These are phyloP conservation scores for Circinella minor DNA, from an alignment of 371 early-diverging fungal species.

Conservation along the genomic window DNA sequence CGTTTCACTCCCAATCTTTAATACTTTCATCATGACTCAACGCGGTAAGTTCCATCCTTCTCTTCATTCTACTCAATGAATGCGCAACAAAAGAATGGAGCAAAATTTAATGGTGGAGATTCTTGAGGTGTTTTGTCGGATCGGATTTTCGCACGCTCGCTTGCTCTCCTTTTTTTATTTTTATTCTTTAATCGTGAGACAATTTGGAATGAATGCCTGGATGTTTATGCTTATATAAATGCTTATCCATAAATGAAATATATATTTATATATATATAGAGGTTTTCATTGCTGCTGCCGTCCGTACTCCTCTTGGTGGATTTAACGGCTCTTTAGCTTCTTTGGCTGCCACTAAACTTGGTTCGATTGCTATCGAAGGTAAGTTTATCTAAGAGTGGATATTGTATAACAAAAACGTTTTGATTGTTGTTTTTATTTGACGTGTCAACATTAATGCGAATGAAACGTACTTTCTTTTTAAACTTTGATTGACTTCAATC, in stretches of 20 bases:
- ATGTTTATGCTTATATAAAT: too few species aligned
- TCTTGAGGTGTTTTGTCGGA: not conserved
- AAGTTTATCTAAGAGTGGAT: constrained; percentile 9
- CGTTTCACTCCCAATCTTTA: not conserved
- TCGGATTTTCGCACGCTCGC: constrained; percentile 6
- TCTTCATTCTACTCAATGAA: too few species aligned
- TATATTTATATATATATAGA: constrained; percentile 38
- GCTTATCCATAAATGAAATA: too few species aligned
- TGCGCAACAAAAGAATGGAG: too few species aligned
- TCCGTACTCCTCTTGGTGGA: constrained; percentile 94
- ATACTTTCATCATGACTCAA: constrained; percentile 16
- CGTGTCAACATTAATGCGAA: not conserved
- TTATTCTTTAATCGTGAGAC: not conserved
- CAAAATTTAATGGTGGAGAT: too few species aligned
- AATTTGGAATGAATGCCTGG: not conserved
- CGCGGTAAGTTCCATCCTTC: constrained; percentile 10
- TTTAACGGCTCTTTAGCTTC: constrained; percentile 91
- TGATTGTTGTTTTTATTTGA: not conserved
- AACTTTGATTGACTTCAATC: too few species aligned
- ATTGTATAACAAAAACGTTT: not conserved
- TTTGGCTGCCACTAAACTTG: constrained; percentile 87
- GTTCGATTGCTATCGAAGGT: constrained; percentile 91
- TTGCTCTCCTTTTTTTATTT: not conserved
- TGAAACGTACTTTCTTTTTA: constrained; percentile 1
- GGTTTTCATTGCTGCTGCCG: constrained; percentile 89